Evolutionary conservation across 2,329 filamentous ascomycete species (phyloP).

Genomic region (Aspergillus sp.): DNA sequence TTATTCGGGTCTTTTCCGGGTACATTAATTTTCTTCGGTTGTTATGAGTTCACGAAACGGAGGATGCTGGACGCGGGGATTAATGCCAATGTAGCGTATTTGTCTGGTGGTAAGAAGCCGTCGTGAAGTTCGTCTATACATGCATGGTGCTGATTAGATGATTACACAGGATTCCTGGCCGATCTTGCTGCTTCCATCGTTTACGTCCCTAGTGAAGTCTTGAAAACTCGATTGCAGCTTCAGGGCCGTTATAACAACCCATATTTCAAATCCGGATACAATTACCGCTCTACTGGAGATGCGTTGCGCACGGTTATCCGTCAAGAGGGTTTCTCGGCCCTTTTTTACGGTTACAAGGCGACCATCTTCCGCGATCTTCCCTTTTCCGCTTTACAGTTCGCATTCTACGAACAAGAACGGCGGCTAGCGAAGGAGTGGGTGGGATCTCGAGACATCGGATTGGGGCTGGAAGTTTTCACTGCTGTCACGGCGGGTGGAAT

Average conservation of each 20-base stretch:
- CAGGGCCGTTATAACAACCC: conserved; percentile 96
- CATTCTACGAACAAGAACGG: conserved; percentile 96
- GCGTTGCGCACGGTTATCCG: conserved; percentile 82
- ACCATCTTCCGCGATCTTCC: conserved; percentile 92
- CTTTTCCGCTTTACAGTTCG: conserved; percentile 94
- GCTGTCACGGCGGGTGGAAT: conserved; percentile 87
- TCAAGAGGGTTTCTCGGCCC: conserved; percentile 76
- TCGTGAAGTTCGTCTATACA: neutral
- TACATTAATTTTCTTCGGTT: conserved; percentile 92
- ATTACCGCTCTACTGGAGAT: conserved; percentile 83
- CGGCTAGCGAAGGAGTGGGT: conserved; percentile 76
- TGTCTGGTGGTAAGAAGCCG: conserved; percentile 67
- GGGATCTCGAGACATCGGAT: conserved; percentile 78
- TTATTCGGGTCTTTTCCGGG: conserved; percentile 90
- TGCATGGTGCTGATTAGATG: conserved; percentile 7
- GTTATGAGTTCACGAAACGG: conserved; percentile 93
- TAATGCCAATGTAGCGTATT: conserved; percentile 79
- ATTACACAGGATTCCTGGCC: conserved; percentile 72
- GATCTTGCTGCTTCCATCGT: conserved; percentile 89
- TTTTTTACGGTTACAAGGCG: conserved; percentile 97
- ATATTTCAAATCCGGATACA: conserved; percentile 90
- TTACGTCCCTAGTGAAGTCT: conserved; percentile 95
- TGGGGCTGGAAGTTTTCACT: conserved; percentile 81
- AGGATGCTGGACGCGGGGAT: conserved; percentile 81
- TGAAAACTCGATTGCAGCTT: conserved; percentile 94